These are phyloP conservation scores for Backusella circina DNA, from an alignment of 192 early-diverging fungal genomes.

Conservation along the genomic window DNA sequence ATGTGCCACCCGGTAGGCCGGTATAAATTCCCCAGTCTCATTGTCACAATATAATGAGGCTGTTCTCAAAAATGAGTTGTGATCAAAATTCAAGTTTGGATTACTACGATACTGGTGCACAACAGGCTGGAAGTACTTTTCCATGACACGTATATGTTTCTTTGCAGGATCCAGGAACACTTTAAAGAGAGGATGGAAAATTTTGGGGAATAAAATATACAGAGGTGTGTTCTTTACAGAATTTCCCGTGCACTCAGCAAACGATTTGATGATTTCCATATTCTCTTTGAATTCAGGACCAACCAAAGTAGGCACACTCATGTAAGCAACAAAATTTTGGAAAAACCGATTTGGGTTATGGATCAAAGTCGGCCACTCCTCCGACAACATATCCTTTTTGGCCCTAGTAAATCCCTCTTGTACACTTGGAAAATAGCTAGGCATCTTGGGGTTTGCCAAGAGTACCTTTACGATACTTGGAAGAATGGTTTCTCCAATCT, in stretches of 20 bases:
- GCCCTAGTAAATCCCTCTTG: slow-evolving; percentile 1
- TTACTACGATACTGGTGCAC: neutral
- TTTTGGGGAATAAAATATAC: slow-evolving; percentile 2
- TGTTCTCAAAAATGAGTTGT: slow-evolving; percentile 10
- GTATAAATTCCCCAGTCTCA: neutral
- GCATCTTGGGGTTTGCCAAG: slow-evolving; percentile 4
- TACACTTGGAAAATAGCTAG: neutral
- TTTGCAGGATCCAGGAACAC: slow-evolving; percentile 15
- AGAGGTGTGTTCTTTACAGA: slow-evolving; percentile 4
- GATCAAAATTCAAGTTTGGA: neutral
- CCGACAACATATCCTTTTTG: neutral
- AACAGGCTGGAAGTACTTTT: neutral
- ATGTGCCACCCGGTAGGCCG: neutral
- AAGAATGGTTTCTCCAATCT: slow-evolving; percentile 13
- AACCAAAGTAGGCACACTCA: slow-evolving; percentile 19
- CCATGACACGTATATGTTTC: slow-evolving; percentile 11
- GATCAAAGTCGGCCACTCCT: neutral
- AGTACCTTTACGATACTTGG: slow-evolving; percentile 4
- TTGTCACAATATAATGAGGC: neutral
- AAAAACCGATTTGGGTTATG: neutral
- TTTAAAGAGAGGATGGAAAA: slow-evolving; percentile 6
- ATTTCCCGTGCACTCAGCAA: slow-evolving; percentile 19
- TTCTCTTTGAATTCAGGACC: slow-evolving; percentile 14
- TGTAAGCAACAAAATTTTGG: slow-evolving; percentile 19
- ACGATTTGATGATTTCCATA: slow-evolving; percentile 13